These are phyloP conservation scores for Talaromyces atroroseus DNA, from an alignment of 2,329 filamentous ascomycete genomes.

Conservation along the genomic window DNA sequence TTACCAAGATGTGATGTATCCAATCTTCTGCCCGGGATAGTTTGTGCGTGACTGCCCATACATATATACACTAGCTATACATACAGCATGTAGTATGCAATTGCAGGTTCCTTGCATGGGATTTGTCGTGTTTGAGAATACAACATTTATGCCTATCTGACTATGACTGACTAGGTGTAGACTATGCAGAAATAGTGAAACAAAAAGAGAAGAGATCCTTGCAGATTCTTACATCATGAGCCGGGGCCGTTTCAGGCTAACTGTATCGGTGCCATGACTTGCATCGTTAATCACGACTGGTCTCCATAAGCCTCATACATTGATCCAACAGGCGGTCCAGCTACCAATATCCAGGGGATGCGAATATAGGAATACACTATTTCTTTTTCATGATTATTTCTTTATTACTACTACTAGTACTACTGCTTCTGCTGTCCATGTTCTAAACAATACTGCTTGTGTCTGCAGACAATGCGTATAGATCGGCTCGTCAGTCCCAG, in stretches of 20 bases:
- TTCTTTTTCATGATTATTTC: too few species aligned
- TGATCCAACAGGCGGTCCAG: too few species aligned
- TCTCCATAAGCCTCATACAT: neutral
- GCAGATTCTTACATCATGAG: slow-evolving; percentile 14
- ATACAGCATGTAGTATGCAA: neutral
- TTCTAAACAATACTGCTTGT: too few species aligned
- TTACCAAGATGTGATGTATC: neutral
- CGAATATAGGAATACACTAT: too few species aligned
- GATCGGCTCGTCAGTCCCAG: slow-evolving; percentile 3
- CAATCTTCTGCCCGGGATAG: neutral
- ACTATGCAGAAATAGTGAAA: neutral
- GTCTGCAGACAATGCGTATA: too few species aligned
- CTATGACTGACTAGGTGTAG: too few species aligned
- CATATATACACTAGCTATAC: neutral
- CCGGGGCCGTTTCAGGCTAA: neutral
- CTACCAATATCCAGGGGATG: too few species aligned
- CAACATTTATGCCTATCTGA: neutral
- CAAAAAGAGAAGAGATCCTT: neutral
- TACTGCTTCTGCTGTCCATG: too few species aligned
- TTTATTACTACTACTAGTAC: too few species aligned
- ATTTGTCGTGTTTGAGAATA: neutral
- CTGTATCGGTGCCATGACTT: neutral
- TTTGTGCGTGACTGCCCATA: neutral
- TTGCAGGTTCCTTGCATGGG: slow-evolving; percentile 8
- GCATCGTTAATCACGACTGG: neutral